phyloP scores from a whole-genome alignment of 805 yeast genomes.

The Starmerella stigmatis region DNA sequence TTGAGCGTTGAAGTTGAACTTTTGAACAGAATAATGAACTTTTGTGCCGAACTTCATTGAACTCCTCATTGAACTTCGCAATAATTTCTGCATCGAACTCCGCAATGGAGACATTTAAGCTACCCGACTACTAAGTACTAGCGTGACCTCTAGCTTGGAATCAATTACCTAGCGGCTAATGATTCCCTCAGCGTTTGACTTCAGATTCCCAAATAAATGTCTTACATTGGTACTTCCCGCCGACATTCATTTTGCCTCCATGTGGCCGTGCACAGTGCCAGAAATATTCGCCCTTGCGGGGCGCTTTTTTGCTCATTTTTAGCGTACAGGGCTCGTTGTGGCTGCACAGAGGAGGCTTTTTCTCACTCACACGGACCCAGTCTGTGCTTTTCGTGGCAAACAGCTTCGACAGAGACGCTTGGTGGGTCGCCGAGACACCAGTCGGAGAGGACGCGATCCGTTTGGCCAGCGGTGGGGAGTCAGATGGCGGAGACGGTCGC shows the following conservation, averaged over 20 bases:
- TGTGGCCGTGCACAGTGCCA: conserved; percentile 33
- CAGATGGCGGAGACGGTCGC: too few relatives aligned
- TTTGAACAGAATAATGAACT: too few relatives aligned
- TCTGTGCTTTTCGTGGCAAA: conserved; percentile 6
- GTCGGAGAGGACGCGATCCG: neutral
- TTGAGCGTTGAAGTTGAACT: too few relatives aligned
- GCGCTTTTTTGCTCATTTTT: conserved; percentile 26
- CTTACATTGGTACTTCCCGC: conserved; percentile 26
- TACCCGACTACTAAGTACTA: neutral
- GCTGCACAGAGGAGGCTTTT: conserved; percentile 15
- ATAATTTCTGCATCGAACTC: too few relatives aligned
- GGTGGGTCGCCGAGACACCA: conserved; percentile 3
- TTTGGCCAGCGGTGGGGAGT: neutral
- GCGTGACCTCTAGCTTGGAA: neutral
- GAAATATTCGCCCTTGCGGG: conserved; percentile 32
- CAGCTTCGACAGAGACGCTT: conserved; percentile 7
- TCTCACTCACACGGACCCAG: conserved; percentile 9
- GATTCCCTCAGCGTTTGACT: too few relatives aligned
- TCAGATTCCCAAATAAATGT: conserved; percentile 30
- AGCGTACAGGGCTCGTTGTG: conserved; percentile 32
- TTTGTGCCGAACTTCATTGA: too few relatives aligned
- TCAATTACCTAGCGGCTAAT: too few relatives aligned
- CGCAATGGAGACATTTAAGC: too few relatives aligned
- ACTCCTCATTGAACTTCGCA: too few relatives aligned
- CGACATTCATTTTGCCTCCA: conserved; percentile 20